phyloP scores from a whole-genome alignment of 352 stramenopile species.

The Aphanomyces stellatus region DNA sequence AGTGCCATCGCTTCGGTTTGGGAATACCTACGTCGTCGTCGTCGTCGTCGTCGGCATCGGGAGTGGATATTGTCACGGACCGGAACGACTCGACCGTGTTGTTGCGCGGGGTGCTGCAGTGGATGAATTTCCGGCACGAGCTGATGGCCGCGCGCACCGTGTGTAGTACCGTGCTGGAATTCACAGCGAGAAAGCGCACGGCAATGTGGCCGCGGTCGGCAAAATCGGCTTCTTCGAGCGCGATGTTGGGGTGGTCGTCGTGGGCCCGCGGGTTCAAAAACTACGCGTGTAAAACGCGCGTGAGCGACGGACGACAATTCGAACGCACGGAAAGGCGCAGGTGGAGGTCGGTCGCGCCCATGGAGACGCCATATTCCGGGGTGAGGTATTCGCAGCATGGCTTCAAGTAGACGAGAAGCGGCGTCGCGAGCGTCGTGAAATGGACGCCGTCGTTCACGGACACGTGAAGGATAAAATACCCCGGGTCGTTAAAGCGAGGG shows the following conservation, averaged over 20 bases:
- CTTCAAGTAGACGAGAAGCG: slow-evolving; percentile 14
- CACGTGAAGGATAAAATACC: neutral
- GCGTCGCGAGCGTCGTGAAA: neutral
- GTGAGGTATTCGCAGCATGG: slow-evolving; percentile 10
- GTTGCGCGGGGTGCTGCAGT: slow-evolving; percentile 6
- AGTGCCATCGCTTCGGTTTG: slow-evolving; percentile 12
- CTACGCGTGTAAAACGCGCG: too few relatives aligned
- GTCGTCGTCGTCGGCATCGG: too few relatives aligned
- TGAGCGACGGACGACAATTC: too few relatives aligned
- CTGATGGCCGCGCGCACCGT: neutral
- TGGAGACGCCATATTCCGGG: slow-evolving; percentile 15
- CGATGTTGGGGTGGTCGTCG: neutral
- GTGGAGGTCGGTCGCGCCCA: slow-evolving; percentile 8
- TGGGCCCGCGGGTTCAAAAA: neutral
- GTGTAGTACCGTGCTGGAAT: neutral
- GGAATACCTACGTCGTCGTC: slow-evolving; percentile 13
- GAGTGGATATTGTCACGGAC: neutral
- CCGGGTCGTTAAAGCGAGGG: slow-evolving; percentile 5
- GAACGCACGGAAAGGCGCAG: slow-evolving; percentile 10
- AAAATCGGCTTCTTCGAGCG: slow-evolving; percentile 6
- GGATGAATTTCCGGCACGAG: slow-evolving; percentile 3
- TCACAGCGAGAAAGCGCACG: neutral
- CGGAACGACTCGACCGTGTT: slow-evolving; percentile 11
- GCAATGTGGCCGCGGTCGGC: neutral
- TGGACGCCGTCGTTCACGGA: slow-evolving; percentile 13